Conservation (phyloP, 1,284 basidiomycete genomes). For the Ganoderma lucidum region DNA sequence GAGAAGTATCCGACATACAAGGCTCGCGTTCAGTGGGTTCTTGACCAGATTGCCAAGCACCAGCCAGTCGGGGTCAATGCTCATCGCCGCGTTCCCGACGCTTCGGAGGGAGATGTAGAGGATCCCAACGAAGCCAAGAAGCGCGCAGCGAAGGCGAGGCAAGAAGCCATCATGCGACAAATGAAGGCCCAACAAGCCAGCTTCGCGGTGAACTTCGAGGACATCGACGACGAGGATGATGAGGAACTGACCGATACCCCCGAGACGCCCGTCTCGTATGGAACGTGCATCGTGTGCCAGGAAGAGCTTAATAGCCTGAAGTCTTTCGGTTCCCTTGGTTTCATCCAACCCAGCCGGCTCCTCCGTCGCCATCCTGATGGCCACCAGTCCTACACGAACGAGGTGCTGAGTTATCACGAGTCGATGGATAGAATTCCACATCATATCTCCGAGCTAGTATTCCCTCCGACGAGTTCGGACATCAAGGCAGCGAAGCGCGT, state of each 20-base stretch:
- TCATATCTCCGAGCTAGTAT: slow-evolving; percentile 44
- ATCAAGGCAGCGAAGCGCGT: slow-evolving; percentile 56
- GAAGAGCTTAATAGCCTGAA: slow-evolving; percentile 83
- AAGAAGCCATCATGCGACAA: slow-evolving; percentile 91
- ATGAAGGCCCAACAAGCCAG: slow-evolving; percentile 92
- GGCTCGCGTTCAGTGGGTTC: slow-evolving; percentile 78
- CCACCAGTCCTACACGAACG: slow-evolving; percentile 75
- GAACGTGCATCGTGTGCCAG: slow-evolving; percentile 98
- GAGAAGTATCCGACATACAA: slow-evolving; percentile 77
- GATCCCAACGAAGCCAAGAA: slow-evolving; percentile 77
- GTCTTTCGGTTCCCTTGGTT: slow-evolving; percentile 90
- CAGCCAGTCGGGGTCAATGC: slow-evolving; percentile 63
- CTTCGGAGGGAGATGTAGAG: slow-evolving; percentile 46
- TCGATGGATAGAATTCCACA: slow-evolving; percentile 69
- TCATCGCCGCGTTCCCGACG: slow-evolving; percentile 54
- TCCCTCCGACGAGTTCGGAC: slow-evolving; percentile 63
- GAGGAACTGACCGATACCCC: slow-evolving; percentile 59
- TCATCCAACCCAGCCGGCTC: slow-evolving; percentile 90
- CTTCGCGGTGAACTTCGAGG: slow-evolving; percentile 82
- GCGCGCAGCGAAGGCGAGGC: slow-evolving; percentile 82
- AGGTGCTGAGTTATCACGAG: slow-evolving; percentile 70
- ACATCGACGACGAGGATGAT: slow-evolving; percentile 61
- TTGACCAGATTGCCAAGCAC: slow-evolving; percentile 64
- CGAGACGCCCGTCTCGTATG: slow-evolving; percentile 70
- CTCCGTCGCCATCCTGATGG: slow-evolving; percentile 83